Conservation (phyloP, 305 asterid genomes). For the Solanum hybrid region DNA sequence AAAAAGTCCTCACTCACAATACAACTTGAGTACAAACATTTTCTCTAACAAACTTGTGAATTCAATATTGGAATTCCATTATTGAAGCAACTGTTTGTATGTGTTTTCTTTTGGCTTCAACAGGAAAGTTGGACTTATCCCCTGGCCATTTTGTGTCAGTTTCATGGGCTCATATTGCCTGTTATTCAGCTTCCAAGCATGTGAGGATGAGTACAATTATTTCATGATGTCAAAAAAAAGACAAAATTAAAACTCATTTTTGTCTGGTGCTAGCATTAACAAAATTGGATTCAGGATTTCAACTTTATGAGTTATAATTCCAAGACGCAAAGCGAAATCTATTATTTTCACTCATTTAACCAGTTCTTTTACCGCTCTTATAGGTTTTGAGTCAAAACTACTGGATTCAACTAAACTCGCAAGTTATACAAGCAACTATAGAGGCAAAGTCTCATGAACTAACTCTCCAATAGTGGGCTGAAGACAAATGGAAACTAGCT, state of each 20-base stretch:
- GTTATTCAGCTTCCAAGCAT: neutral
- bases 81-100: neutral
- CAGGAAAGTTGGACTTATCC: neutral
- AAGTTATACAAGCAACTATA: neutral
- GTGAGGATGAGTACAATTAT: neutral
- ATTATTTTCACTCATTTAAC: neutral
- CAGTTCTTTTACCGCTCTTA: neutral
- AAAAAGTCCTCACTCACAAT: neutral
- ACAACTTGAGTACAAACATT: neutral
- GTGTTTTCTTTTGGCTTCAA: neutral
- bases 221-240: neutral
- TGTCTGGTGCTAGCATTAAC: neutral
- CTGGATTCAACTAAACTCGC: neutral
- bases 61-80: neutral
- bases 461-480: neutral
- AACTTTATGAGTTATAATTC: neutral
- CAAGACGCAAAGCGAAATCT: neutral
- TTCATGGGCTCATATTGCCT: neutral
- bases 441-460: neutral
- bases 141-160: neutral
- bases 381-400: neutral
- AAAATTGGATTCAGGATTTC: neutral
- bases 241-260: neutral
- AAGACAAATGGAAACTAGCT: neutral
- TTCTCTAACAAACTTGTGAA: neutral